Evolutionary conservation across 129 eudicot genomes (phyloP), one percentile per base, ranked within the genome.

Genomic region (Calendula officinalis): DNA sequence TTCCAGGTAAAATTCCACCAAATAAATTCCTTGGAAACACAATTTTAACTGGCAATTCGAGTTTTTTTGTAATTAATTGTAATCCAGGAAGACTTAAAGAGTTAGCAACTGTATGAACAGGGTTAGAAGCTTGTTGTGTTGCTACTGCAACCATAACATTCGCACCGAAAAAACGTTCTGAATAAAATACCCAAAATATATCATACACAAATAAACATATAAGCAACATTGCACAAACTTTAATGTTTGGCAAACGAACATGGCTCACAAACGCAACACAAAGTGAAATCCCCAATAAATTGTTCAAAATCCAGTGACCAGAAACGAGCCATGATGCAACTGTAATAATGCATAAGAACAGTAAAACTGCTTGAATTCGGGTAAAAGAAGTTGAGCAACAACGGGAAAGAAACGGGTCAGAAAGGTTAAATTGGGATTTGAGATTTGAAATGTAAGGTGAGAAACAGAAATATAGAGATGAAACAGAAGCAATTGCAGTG

Each of bases 61-160:
- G 88, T 66, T 92, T 88, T 65, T 88, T 85, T 0, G 98, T 85
- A 11, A 92, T 88, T 65, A 92, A 44, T 68, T 88, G 89, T 73
- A 88, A 36, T 48, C 98, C 98, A 37, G 98, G 98, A 77, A 92
- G 98, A 75, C 89, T 88, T 75, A 92, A 85, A 68, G 95, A 78
- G 64, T 77, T 66, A 39, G 96, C 98, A 37, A 92, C 96, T 10
- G 91, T 92, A 73, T 92, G 98, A 38, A 92, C 91, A 37, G 98
- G 98, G 79, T 92, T 92, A 17, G 96, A 78, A 9, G 98, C 98
- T 74, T 92, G 96, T 65, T 92, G 96, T 12, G 98, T 92, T 42
- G 98, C 98, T 43, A 92, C 98, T 0, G 98, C 87, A 35, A 92
- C 98, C 98, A 92, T 92, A 45, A 92, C 98, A 68, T 92, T 92